Conservation (phyloP, 2,329 filamentous ascomycete genomes). For the Colletotrichum camelliae region DNA sequence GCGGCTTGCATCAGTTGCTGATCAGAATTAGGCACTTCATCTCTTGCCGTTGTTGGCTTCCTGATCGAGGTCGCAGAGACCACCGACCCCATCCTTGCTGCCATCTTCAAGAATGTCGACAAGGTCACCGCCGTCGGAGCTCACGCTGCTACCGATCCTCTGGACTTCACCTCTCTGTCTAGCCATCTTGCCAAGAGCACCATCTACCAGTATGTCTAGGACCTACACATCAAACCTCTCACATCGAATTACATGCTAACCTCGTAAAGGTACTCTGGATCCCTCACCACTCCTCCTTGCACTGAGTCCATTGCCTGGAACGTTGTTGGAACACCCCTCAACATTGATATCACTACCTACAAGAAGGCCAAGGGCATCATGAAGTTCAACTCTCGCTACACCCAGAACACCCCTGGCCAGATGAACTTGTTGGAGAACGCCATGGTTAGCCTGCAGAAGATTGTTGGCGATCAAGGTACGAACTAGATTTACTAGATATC, state of each 20-base stretch:
- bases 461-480: not conserved
- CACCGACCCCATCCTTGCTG: constrained; percentile 34
- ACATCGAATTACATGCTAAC: not conserved
- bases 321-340: constrained; percentile 51
- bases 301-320: constrained; percentile 61
- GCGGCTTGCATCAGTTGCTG: constrained; percentile 17
- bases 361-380: constrained; percentile 57
- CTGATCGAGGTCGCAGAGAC: constrained; percentile 37
- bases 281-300: constrained; percentile 70
- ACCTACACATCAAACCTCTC: not conserved
- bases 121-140: constrained; percentile 44
- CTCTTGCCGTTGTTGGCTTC: constrained; percentile 42
- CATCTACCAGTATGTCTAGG: constrained; percentile 41
- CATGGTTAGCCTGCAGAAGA: constrained; percentile 9
- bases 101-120: constrained; percentile 42
- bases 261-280: constrained; percentile 54
- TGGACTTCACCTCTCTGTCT: constrained; percentile 49
- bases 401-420: constrained; percentile 53
- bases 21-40: constrained; percentile 25
- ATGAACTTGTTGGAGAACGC: constrained; percentile 45
- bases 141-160: constrained; percentile 35
- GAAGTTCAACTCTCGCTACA: constrained; percentile 61
- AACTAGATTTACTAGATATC: constrained; percentile 3
- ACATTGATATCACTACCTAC: constrained; percentile 54
- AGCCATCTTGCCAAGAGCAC: constrained; percentile 39